A percentile compares a stretch with the other conserved stretches of the same genome.
These are phyloP conservation scores for Daldinia bambusicola DNA, from an alignment of 495 filamentous ascomycete species.

Conservation along the genomic window DNA sequence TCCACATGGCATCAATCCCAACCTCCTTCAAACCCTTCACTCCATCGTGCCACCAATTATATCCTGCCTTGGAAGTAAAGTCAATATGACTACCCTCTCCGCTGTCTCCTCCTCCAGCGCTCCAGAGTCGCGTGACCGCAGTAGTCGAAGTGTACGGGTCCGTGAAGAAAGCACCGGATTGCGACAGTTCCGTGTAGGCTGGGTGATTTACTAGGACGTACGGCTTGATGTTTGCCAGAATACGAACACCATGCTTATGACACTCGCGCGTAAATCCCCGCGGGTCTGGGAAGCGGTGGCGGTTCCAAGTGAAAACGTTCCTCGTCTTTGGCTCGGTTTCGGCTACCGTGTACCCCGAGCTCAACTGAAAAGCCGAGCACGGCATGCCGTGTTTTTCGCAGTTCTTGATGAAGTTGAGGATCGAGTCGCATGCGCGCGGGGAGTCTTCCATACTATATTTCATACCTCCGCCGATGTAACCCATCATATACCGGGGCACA, in stretches of 20 bases:
- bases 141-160: constrained; percentile 64
- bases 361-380: constrained; percentile 78
- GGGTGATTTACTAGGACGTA: constrained; percentile 73
- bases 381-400: constrained; percentile 71
- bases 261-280: constrained; percentile 67
- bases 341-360: constrained; percentile 75
- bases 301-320: constrained; percentile 78
- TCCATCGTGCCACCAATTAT: constrained; percentile 75
- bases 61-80: constrained; percentile 71
- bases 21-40: constrained; percentile 66
- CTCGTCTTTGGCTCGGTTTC: constrained; percentile 71
- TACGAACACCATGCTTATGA: constrained; percentile 69
- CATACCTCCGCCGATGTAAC: constrained; percentile 75
- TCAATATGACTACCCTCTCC: constrained; percentile 76
- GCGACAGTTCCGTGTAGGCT: constrained; percentile 65
- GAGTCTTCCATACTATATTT: constrained; percentile 74
- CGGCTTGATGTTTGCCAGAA: constrained; percentile 77
- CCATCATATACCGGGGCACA: constrained; percentile 74
- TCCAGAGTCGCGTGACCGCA: constrained; percentile 71
- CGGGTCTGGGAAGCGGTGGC: constrained; percentile 71
- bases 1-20: constrained; percentile 78
- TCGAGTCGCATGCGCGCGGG: constrained; percentile 65
- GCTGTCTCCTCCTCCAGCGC: constrained; percentile 72
- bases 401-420: constrained; percentile 69
- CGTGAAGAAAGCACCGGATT: constrained; percentile 67